Percentiles rank a stretch among this genome's conserved stretches.
phyloP scores from a whole-genome alignment of 495 filamentous ascomycete species.

The Thermothielavioides terrestris region DNA sequence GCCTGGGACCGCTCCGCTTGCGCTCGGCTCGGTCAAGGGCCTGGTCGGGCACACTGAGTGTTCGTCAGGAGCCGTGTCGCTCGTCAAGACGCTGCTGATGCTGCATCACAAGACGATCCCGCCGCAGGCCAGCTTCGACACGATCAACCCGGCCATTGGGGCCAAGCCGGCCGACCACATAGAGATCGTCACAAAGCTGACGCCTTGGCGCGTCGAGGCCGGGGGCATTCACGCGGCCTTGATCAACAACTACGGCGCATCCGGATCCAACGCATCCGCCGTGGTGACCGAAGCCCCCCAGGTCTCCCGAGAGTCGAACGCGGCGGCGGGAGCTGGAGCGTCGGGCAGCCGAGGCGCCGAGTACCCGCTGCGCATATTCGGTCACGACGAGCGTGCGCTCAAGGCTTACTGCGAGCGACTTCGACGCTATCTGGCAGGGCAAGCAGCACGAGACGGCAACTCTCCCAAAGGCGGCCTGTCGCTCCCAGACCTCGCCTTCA shows the following conservation, averaged over 20 bases:
- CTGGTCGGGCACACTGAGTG: constrained; percentile 42
- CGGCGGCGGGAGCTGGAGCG: too few relatives aligned
- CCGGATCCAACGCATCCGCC: constrained; percentile 41
- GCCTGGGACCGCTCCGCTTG: constrained; percentile 14
- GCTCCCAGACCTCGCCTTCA: too few relatives aligned
- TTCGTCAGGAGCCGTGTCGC: constrained; percentile 31
- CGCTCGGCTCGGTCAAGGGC: constrained; percentile 41
- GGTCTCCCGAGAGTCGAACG: background rate
- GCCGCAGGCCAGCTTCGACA: constrained; percentile 34
- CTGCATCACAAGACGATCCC: constrained; percentile 37
- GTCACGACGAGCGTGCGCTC: too few relatives aligned
- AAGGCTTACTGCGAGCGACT: too few relatives aligned
- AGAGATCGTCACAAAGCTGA: constrained; percentile 24
- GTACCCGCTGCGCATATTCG: too few relatives aligned
- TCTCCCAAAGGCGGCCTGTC: too few relatives aligned
- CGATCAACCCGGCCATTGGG: constrained; percentile 32
- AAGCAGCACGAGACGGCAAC: too few relatives aligned
- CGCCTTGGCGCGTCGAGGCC: constrained; percentile 24
- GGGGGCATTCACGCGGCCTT: constrained; percentile 27
- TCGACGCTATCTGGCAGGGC: too few relatives aligned
- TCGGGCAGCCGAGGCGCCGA: too few relatives aligned
- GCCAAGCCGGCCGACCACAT: constrained; percentile 3
- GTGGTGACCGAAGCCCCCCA: constrained; percentile 24
- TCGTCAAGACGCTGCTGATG: constrained; percentile 44
- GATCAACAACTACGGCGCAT: constrained; percentile 46